Conservation (phyloP, 108 stramenopile genomes). For the Cyclostephanos tholiformis region DNA sequence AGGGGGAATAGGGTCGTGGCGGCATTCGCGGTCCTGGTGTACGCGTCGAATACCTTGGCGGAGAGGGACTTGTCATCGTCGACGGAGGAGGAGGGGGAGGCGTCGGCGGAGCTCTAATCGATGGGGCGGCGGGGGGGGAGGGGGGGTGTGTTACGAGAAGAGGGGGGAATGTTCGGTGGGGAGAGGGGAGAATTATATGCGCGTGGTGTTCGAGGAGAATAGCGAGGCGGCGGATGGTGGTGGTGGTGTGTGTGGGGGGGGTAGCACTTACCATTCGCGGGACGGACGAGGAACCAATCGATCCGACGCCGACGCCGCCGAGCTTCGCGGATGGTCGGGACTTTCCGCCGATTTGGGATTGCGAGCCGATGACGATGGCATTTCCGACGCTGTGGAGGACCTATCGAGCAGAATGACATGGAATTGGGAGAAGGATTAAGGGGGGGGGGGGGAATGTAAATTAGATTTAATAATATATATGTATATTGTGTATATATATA, state of each 20-base stretch:
- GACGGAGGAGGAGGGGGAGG: neutral
- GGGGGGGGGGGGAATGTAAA: too few relatives aligned
- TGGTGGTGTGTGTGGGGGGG: too few relatives aligned
- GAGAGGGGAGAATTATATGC: too few relatives aligned
- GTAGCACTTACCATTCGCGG: neutral
- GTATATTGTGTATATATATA: too few relatives aligned
- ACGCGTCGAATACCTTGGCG: conserved; percentile 83
- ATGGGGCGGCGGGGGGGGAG: too few relatives aligned
- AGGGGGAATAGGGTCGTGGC: conserved; percentile 93
- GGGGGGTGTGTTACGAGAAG: too few relatives aligned
- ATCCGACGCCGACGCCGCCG: neutral
- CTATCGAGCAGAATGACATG: neutral
- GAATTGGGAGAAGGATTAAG: neutral
- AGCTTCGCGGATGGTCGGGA: neutral
- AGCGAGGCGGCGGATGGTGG: too few relatives aligned
- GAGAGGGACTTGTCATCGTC: conserved; percentile 36
- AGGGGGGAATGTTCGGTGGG: too few relatives aligned
- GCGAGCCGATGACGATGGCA: neutral
- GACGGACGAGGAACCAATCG: neutral
- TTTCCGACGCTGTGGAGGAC: neutral
- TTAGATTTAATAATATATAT: too few relatives aligned
- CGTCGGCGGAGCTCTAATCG: conserved; percentile 10
- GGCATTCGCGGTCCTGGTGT: conserved; percentile 78
- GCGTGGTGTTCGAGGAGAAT: too few relatives aligned
- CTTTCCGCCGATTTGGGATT: too few relatives aligned